phyloP scores from a whole-genome alignment of 805 yeast genomes.

The Kodamaea kaohsiungensis region DNA sequence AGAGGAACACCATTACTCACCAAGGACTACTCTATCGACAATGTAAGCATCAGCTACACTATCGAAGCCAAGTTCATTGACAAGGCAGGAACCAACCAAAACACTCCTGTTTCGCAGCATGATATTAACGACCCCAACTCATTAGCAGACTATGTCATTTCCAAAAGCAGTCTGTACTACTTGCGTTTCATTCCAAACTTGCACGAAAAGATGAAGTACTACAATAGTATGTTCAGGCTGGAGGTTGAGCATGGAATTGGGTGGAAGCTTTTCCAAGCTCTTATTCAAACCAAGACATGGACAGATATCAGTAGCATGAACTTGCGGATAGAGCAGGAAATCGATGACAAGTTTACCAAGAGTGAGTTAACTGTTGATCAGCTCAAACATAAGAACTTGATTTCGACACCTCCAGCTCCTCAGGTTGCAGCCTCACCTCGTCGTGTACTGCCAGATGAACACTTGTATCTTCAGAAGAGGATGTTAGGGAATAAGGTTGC shows the following conservation, averaged over 20 bases:
- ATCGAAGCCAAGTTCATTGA: constrained; percentile 60
- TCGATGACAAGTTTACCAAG: constrained; percentile 28
- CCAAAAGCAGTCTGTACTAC: constrained; percentile 37
- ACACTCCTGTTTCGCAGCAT: constrained; percentile 29
- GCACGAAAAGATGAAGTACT: constrained; percentile 26
- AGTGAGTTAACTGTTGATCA: constrained; percentile 28
- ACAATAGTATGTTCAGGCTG: constrained; percentile 25
- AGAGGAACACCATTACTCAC: constrained; percentile 56
- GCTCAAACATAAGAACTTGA: constrained; percentile 34
- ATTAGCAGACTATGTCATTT: constrained; percentile 36
- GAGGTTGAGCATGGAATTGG: constrained; percentile 39
- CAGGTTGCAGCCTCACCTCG: not conserved
- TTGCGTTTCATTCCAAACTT: constrained; percentile 42
- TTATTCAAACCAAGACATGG: constrained; percentile 34
- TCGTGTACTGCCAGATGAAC: not conserved
- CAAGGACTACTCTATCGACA: constrained; percentile 46
- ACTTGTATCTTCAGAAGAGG: constrained; percentile 17
- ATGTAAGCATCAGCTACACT: constrained; percentile 49
- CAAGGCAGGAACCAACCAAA: constrained; percentile 31
- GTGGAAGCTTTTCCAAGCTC: constrained; percentile 31
- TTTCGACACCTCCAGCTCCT: not conserved
- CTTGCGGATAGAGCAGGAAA: constrained; percentile 36
- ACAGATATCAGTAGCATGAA: constrained; percentile 28
- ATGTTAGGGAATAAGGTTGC: constrained; percentile 30
- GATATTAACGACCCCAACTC: constrained; percentile 40